Evolutionary conservation across 805 yeast genomes (phyloP).

Genomic region (Metschnikowia anglica): DNA sequence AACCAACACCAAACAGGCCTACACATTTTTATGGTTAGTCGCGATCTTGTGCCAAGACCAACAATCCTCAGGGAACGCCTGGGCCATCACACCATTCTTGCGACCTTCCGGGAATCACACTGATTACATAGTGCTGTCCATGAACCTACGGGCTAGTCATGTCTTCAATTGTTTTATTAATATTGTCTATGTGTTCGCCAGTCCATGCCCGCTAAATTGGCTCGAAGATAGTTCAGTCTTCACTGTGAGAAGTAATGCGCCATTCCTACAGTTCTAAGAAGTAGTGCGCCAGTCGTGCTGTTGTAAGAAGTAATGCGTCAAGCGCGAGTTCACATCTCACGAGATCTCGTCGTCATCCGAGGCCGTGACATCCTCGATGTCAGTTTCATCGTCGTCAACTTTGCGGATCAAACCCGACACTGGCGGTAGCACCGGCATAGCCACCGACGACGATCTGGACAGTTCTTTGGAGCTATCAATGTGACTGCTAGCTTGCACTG

Average conservation of each 20-base stretch:
- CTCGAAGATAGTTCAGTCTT: neutral
- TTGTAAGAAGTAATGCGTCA: too few relatives aligned
- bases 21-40: too few relatives aligned
- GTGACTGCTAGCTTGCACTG: neutral
- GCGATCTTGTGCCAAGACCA: too few relatives aligned
- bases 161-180: neutral
- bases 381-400: slow-evolving; percentile 36
- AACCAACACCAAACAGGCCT: too few relatives aligned
- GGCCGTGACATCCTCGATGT: slow-evolving; percentile 31
- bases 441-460: slow-evolving; percentile 28
- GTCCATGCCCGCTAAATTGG: slow-evolving; percentile 14
- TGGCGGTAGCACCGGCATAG: slow-evolving; percentile 29
- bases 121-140: too few relatives aligned
- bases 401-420: slow-evolving; percentile 26
- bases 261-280: too few relatives aligned
- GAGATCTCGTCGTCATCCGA: slow-evolving; percentile 25
- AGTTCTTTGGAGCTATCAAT: slow-evolving; percentile 21
- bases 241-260: too few relatives aligned
- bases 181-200: slow-evolving; percentile 8
- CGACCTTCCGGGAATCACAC: too few relatives aligned
- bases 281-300: too few relatives aligned
- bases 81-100: too few relatives aligned
- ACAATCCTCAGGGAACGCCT: too few relatives aligned
- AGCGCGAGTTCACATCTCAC: neutral
- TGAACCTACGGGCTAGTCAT: too few relatives aligned